phyloP scores from a whole-genome alignment of 768 basidiomycete genomes.

The Termitomyces sp. region DNA sequence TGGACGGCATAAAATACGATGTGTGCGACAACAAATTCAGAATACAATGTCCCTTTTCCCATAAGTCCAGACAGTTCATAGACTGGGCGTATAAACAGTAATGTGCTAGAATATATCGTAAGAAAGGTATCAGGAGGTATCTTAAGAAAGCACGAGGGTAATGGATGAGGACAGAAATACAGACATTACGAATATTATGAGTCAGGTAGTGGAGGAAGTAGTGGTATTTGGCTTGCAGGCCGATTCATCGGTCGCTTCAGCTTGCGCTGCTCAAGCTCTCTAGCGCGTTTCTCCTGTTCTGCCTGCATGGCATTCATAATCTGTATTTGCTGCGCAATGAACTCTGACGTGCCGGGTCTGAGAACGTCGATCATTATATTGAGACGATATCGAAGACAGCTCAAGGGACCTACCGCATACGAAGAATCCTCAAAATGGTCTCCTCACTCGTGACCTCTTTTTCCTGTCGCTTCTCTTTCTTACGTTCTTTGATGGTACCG shows the following conservation, averaged over 20 bases:
- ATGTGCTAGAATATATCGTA: background rate
- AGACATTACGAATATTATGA: background rate
- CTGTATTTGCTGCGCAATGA: conserved; percentile 82
- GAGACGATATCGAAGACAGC: background rate
- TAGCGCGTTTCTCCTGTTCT: conserved; percentile 74
- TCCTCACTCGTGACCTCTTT: conserved; percentile 78
- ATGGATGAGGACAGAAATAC: background rate
- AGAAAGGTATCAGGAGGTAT: conserved; percentile 7
- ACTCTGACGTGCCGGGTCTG: conserved; percentile 79
- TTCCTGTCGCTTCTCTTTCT: conserved; percentile 86
- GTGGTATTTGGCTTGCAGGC: conserved; percentile 28
- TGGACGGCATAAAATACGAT: background rate
- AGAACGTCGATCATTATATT: background rate
- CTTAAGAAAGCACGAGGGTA: conserved; percentile 3
- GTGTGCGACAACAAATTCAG: conserved; percentile 4
- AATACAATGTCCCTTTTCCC: conserved; percentile 16
- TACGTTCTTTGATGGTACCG: conserved; percentile 92
- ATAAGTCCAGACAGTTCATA: background rate
- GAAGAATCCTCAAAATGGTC: conserved; percentile 89
- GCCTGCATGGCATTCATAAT: conserved; percentile 80
- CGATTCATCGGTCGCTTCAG: conserved; percentile 45
- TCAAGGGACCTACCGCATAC: conserved; percentile 77
- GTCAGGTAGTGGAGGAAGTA: conserved; percentile 35
- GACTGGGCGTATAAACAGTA: conserved; percentile 4
- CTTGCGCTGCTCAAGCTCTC: conserved; percentile 56